Conservation (phyloP, 2,329 filamentous ascomycete genomes). For the Stagonosporopsis cucurbitacearum region DNA sequence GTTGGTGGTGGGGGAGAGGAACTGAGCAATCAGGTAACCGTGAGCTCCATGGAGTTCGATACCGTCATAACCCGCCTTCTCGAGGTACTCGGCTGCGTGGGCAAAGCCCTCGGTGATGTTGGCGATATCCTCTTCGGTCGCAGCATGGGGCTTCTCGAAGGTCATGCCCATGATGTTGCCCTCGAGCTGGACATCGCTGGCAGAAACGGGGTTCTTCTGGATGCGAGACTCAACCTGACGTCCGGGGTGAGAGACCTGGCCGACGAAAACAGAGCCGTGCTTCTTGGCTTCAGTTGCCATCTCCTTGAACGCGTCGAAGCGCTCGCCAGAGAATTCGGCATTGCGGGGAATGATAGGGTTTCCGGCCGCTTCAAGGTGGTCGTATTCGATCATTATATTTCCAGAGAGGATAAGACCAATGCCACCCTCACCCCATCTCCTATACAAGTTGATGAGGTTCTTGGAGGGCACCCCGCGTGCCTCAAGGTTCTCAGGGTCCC, state of each 20-base stretch:
- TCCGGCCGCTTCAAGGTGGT: conserved; percentile 63
- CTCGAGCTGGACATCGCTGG: conserved; percentile 52
- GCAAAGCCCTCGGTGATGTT: conserved; percentile 66
- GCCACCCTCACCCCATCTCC: conserved; percentile 60
- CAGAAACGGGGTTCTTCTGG: conserved; percentile 59
- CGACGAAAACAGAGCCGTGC: conserved; percentile 64
- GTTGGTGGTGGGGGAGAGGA: conserved; percentile 53
- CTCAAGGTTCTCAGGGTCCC: conserved; percentile 60
- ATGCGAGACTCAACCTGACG: conserved; percentile 58
- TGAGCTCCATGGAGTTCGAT: conserved; percentile 56
- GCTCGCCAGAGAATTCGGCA: conserved; percentile 59
- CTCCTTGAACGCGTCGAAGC: conserved; percentile 66
- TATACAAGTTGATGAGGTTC: conserved; percentile 61
- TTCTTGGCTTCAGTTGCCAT: conserved; percentile 63
- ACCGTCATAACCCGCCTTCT: conserved; percentile 67
- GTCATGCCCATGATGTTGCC: conserved; percentile 52
- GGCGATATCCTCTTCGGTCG: conserved; percentile 62
- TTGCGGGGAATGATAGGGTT: conserved; percentile 67
- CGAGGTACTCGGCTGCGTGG: conserved; percentile 66
- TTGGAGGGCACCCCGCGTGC: conserved; percentile 62
- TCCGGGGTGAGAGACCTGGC: conserved; percentile 69
- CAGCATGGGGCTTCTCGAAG: conserved; percentile 62
- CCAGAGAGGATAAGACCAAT: conserved; percentile 63
- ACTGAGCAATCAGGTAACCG: conserved; percentile 56
- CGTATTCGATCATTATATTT: conserved; percentile 69